Base-by-base conservation (phyloP, 78 protist genomes). In the Goniomonas avonlea region DNA sequence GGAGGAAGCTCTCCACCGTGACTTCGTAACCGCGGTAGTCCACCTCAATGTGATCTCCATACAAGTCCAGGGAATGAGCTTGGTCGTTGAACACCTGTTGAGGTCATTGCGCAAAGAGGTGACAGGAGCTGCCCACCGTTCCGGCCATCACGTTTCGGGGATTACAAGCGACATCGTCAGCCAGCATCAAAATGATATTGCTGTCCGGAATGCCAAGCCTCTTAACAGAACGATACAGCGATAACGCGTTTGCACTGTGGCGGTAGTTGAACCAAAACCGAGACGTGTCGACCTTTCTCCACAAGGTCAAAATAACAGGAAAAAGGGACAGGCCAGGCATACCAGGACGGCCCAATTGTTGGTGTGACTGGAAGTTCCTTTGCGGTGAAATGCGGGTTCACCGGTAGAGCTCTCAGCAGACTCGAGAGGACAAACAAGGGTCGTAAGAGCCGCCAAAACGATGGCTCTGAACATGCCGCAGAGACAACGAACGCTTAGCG, bases 231-330 rank as follows among this genome's bases (percentile, higher is more conserved):
- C 89, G 75, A 68, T 95, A 95, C 39, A 94, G 34, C 15, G 94
- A 82, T 18, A 95, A 78, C n/a, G 89, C 87, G 63, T 95, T 95
- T 29, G 98, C 90, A 0, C 81, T 68, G 50, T 95, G 98, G 31
- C 98, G 27, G 69, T 95, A 95, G 74, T 95, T 95, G 87, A 92
- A 93, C 98, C 98, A 95, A 63, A 88, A 95, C 37, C 97, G 53
- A 4, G 94, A 88, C 0, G 96, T 92, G 45, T 88, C 85, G 3
- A 93, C 96, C 58, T 43, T 8, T 11, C n/a, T 11, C 50, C 50
- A 11, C n/a, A 8, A 8, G 50, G n/a, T 43, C n/a, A 15, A 43
- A 11, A 8, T 8, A 8, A 8, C 50, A 8, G 50, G n/a, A 43
- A 43, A 11, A 8, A 8, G 50, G n/a, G 50, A 8, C 50, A 8